Base-by-base conservation (phyloP, 176 grass and related monocot species). In the Saccharum spontaneum region DNA sequence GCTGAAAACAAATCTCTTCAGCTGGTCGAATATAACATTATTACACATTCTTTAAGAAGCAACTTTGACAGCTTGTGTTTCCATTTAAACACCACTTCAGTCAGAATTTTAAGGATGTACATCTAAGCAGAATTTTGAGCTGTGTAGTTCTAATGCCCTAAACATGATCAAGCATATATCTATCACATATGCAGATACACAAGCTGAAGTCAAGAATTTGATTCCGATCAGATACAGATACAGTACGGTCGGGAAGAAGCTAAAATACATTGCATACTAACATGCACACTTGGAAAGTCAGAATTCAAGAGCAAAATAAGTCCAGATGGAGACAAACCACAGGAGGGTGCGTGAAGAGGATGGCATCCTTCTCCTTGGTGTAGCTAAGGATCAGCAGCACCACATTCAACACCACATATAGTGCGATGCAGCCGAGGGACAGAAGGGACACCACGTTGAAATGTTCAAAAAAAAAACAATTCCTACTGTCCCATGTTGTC, bases 341-440 rank as follows among this genome's bases (percentile, higher is more conserved):
- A 10, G 93, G 96, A 83, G 96, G 91, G 65, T 98, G 89, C 8
- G 96, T 95, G 89, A 98, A 98, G 50, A 98, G 86, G 83, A 95
- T 90, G 24, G 96, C 92, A 73, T 99, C 92, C 93, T 99, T 99
- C 79, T 99, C 97, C 88, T 99, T 99, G 13, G 91, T 96, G 66
- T 96, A 99, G 90, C 91, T 94, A 64, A 99, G 89, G 84, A 94
- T 88, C 66, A 94, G 71, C 84, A 95, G 77, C 65, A 96, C 86
- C 78, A 82, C 83, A 76, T 99, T 99, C 86, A 96, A 73, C 15
- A 90, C 88, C 82, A 91, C 71, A 92, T 99, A 99, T 28, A 28
- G 28, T 28, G 28, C 28, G 28, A 28, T 28, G 28, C 28, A 28
- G 28, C 28, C 28, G 28, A 28, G 28, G 28, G 28, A 28, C 28